These are phyloP conservation scores for Fusarium sp. DNA, from an alignment of 2,329 filamentous ascomycete genomes.

Conservation along the genomic window DNA sequence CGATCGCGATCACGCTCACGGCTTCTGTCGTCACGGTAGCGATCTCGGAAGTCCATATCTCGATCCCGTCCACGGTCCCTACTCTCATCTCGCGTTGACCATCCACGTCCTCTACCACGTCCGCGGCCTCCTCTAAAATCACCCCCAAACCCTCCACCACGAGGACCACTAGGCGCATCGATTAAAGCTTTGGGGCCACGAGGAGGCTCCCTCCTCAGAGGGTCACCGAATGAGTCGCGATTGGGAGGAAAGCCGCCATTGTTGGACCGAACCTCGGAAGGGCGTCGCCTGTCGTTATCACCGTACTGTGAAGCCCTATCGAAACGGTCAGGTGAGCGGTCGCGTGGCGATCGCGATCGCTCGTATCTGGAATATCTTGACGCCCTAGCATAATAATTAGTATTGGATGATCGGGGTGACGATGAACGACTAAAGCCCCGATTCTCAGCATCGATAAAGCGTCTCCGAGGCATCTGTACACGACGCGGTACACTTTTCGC, in stretches of 20 bases:
- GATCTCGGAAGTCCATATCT: slow-evolving; percentile 69
- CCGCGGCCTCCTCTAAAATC: slow-evolving; percentile 69
- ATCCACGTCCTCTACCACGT: slow-evolving; percentile 69
- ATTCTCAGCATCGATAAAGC: not conserved
- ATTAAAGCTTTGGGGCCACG: slow-evolving; percentile 84
- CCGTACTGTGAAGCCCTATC: slow-evolving; percentile 66
- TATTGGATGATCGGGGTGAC: not conserved
- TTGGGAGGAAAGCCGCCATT: slow-evolving; percentile 70
- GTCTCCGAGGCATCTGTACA: not conserved
- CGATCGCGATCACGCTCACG: slow-evolving; percentile 69
- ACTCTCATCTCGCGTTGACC: slow-evolving; percentile 70
- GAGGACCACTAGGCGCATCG: slow-evolving; percentile 75
- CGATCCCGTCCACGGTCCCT: slow-evolving; percentile 70
- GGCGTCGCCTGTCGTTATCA: slow-evolving; percentile 77
- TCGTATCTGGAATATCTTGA: slow-evolving; percentile 69
- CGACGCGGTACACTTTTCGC: not conserved
- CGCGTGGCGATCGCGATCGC: slow-evolving; percentile 73
- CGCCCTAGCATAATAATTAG: slow-evolving; percentile 59
- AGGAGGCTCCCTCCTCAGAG: slow-evolving; percentile 76
- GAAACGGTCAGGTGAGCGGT: slow-evolving; percentile 77
- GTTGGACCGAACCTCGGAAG: slow-evolving; percentile 69
- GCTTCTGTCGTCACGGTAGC: slow-evolving; percentile 70
- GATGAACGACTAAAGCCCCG: not conserved
- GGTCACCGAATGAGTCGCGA: slow-evolving; percentile 69
- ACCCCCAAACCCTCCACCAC: slow-evolving; percentile 73